Evolutionary conservation across 1,284 basidiomycete genomes (phyloP), one percentile per base, ranked within the genome.

Genomic region (Melampsora americana): DNA sequence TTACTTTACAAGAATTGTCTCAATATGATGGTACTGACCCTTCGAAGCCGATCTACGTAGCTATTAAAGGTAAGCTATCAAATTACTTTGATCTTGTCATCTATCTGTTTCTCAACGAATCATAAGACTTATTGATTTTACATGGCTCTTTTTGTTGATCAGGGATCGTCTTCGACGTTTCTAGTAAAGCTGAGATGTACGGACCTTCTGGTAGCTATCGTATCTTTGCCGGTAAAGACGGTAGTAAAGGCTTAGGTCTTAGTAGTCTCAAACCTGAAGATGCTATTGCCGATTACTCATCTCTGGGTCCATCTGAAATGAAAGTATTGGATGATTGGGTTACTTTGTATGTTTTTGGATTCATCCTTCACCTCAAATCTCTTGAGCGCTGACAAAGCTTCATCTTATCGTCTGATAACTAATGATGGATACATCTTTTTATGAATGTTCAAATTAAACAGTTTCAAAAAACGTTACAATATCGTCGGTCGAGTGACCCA

Each of bases 281-380:
- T 81, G 95, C 95, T 0, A 86, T 94, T 2, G 84, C 93, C 4
- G 95, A 99, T 82, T 97, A 92, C 83, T 92, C 89, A 79, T 85
- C 83, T 0, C 86, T 99, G 64, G 86, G 87, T 69, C 89, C 89
- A 78, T 87, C 87, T 79, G 92, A 96, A 82, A 83, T 85, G 83
- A 92, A 93, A 83, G 91, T 92, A 1, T 86, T 98, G 70, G 87
- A 96, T 78, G 93, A 96, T 80, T 98, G 95, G 95, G 87, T 90
- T 82, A 81, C 85, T 14, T 61, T 50, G 72, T 75, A 35, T 12
- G 44, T 42, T 32, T 26, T 84, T 85, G 90, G 84, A 83, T 88
- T 86, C 44, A 18, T 69, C n/a, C 32, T 81, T 79, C 12, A 20
- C 28, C 5, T 32, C 18, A 5, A 20, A 30, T n/a, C 14, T 3